These are phyloP conservation scores for Lobosporangium transversale DNA, from an alignment of 192 early-diverging fungal species.

Conservation along the genomic window DNA sequence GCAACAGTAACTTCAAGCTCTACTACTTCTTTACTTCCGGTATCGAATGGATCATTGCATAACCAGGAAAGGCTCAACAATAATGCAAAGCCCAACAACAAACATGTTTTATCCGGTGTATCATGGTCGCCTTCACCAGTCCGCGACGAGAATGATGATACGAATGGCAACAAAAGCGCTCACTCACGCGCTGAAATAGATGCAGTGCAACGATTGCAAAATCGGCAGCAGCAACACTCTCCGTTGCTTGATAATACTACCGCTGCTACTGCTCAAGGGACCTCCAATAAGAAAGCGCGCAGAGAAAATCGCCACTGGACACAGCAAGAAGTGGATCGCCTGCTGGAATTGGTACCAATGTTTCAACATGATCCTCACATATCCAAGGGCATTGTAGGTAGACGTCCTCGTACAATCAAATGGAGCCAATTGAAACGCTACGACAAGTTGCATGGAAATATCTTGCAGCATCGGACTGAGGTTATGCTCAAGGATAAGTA, in stretches of 20 bases:
- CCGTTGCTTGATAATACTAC: background rate
- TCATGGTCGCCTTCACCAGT: background rate
- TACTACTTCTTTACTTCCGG: too few relatives aligned
- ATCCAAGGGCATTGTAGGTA: background rate
- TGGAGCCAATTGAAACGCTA: slow-evolving; percentile 31
- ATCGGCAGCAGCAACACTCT: background rate
- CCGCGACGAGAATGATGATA: too few relatives aligned
- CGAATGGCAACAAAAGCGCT: too few relatives aligned
- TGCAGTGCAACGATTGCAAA: too few relatives aligned
- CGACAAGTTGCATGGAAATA: slow-evolving; percentile 24
- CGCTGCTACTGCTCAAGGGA: background rate
- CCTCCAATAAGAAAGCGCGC: background rate
- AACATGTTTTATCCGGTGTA: background rate
- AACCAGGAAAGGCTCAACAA: background rate
- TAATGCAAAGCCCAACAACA: background rate
- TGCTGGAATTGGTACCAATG: slow-evolving; percentile 18
- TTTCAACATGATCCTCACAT: slow-evolving; percentile 7
- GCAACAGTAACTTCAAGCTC: background rate
- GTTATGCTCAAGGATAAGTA: slow-evolving; percentile 52
- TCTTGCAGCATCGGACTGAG: slow-evolving; percentile 20
- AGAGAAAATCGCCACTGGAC: slow-evolving; percentile 20
- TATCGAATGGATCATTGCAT: too few relatives aligned
- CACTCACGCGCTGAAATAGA: too few relatives aligned
- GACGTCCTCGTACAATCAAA: background rate
- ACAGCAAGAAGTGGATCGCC: slow-evolving; percentile 5